Base-by-base conservation (phyloP, 805 yeast genomes). In the Kregervanrija fluxuum region DNA sequence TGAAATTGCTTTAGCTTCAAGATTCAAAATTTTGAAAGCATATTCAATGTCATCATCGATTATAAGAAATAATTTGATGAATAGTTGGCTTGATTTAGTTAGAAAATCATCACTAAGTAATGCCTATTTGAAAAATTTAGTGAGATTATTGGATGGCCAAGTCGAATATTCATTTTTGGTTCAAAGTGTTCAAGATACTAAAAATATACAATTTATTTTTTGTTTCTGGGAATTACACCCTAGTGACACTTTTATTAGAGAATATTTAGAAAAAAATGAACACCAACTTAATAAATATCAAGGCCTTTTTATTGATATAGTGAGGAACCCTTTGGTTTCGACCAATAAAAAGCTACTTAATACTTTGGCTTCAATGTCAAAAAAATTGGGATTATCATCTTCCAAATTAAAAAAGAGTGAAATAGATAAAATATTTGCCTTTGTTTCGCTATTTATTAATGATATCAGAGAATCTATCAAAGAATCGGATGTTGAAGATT, bases 211-310 rank as follows among this genome's bases (percentile, higher is more conserved):
- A 4, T 49, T 62, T n/a, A 49, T 48, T 3, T 61, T 52, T 40
- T 43, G 54, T 5, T 53, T 50, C 37, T 60, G 65, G 65, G 65
- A 61, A 32, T 33, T 35, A 14, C 43, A 52, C 33, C 56, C 61
- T 8, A 42, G 28, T 14, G 52, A 49, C 33, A 37, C 42, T 3
- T 38, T 42, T 13, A 44, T 54, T 12, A 50, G 45, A 33, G 45
- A 47, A 35, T 47, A 38, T 35, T 36, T 52, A 14, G 44, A 47
- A 36, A 11, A 41, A n/a, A 34, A 40, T 9, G 44, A 33, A n/a
- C 30, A n/a, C 36, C 33, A 16, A 9, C 10, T 37, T 22, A 43
- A 46, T 30, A 37, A 32, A 38, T 46, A 42, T 22, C 48, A 53
- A 32, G 42, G 28, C 11, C 35, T 54, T 28, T 14, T 56, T 4